Base-by-base conservation (phyloP, 2,329 filamentous ascomycete species). In the Pseudopyrenochaeta lycopersici region DNA sequence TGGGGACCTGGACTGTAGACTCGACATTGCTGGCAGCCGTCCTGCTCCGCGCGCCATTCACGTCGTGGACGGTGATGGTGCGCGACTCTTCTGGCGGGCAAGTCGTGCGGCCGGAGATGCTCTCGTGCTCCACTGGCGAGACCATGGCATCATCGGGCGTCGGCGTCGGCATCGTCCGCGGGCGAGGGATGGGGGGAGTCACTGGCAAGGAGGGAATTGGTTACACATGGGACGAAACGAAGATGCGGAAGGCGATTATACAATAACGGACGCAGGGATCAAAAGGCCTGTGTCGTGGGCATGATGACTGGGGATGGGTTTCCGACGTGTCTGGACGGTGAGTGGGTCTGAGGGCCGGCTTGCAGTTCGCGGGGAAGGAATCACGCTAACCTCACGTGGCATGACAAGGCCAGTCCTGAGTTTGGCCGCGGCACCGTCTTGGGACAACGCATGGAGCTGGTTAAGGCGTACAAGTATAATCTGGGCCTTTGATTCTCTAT, bases 131-230 rank as follows among this genome's bases (percentile, higher is more conserved):
- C 51, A 60, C 56, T 35, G 66, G 76, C 64, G 75, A 73, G 65
- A 73, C 73, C 65, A 78, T 71, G 50, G 63, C 68, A 74, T 75
- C 71, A 73, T 75, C 72, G 70, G 77, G 76, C 74, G 80, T 82
- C 67, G 77, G 76, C 74, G 80, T 82, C 67, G 81, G 81, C 81
- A 84, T 84, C 74, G 72, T 77, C 62, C 58, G 56, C 43, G 56
- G 44, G 51, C 23, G 54, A 46, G 51, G 48, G 72, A 44, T 46
- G 44, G 71, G 68, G 66, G 69, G 67, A 64, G 51, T 67, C 62
- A 66, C 63, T 60, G 52, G 54, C 54, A 58, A 46, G 30, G 33
- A 42, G 36, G 35, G 35, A 31, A 31, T 56, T 49, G 54, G 51
- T 53, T 56, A 63, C 50, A 63, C 62, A 67, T 68, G 58, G 44